These are phyloP conservation scores for Penicillium cataractarum DNA, from an alignment of 495 filamentous ascomycete genomes.

Conservation along the genomic window DNA sequence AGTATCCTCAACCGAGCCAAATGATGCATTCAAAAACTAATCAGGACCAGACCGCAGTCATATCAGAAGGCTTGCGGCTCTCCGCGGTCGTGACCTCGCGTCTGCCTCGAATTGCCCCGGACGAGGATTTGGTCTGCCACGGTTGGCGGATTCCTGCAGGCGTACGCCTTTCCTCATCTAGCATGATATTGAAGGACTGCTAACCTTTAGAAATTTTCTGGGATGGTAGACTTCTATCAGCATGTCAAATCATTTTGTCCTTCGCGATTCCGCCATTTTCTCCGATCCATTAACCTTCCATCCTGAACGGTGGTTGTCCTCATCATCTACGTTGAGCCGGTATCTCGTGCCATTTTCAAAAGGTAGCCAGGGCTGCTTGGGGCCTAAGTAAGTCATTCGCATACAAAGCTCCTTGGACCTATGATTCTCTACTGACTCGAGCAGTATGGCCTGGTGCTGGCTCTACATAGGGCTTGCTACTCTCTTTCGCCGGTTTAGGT, in stretches of 20 bases:
- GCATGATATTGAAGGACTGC: background rate
- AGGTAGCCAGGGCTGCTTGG: conserved; percentile 4
- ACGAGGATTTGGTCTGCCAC: conserved; percentile 1
- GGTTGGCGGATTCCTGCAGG: background rate
- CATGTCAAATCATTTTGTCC: background rate
- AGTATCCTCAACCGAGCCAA: background rate
- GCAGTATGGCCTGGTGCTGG: background rate
- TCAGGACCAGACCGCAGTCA: background rate
- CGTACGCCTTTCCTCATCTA: background rate
- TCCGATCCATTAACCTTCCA: background rate
- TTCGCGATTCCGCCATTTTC: background rate
- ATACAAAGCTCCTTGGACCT: background rate
- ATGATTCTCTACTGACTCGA: background rate
- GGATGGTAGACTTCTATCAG: background rate
- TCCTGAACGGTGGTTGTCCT: background rate
- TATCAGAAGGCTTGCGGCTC: background rate
- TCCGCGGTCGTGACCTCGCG: background rate
- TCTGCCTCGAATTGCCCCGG: background rate
- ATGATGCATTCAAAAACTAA: background rate
- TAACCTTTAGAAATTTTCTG: background rate
- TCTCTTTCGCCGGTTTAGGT: background rate
- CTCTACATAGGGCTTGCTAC: background rate
- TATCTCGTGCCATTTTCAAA: conserved; percentile 4
- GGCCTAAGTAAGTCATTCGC: background rate
- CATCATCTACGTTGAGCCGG: background rate